Base-by-base conservation (phyloP, 192 early-diverging fungal species). In the Entomortierella lignicola region DNA sequence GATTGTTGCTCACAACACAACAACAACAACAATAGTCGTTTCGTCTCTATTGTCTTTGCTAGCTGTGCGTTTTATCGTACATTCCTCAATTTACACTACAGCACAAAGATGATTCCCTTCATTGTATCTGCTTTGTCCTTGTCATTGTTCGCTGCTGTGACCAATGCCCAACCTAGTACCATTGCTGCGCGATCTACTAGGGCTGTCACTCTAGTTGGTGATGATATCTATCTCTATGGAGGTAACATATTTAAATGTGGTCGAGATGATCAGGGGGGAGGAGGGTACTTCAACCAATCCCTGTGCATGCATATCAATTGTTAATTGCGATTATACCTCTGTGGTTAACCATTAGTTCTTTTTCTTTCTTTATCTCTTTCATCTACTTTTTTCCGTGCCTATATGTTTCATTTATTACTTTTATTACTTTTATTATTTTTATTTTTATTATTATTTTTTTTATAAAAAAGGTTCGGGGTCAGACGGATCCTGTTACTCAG, bases 211-310 rank as follows among this genome's bases (percentile, higher is more conserved):
- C 27, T 77, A 15, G 55, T 77, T 18, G 74, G 62, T 42, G 39
- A 69, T 23, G 44, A 55, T 29, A n/a, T 69, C 21, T 77, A 64
- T 77, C 60, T 77, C 50, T 77, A 77, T 43, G 74, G 74, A 37
- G 74, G 74, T 64, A 59, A 53, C n/a, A n/a, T n/a, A n/a, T n/a
- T n/a, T 56, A 27, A 8, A 39, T 31, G 54, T 13, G 47, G 34
- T 44, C 41, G 1, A n/a, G 23, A n/a, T 8, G 6, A 13, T 47
- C n/a, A 18, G 21, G 30, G 27, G 8, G 25, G 41, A 1, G 23
- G 34, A 4, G 34, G 13, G 21, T 11, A 2, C 4, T 18, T 39
- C 17, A 10, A 7, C 34, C 34, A 37, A 37, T 37, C 34, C 4
- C 34, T 37, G 34, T 37, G 5, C 34, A 37, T 37, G 34, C 34